A percentile compares a stretch with the other conserved stretches of the same genome.
Conservation (phyloP, 345 rosid species). For the Melaleuca alternifolia region DNA sequence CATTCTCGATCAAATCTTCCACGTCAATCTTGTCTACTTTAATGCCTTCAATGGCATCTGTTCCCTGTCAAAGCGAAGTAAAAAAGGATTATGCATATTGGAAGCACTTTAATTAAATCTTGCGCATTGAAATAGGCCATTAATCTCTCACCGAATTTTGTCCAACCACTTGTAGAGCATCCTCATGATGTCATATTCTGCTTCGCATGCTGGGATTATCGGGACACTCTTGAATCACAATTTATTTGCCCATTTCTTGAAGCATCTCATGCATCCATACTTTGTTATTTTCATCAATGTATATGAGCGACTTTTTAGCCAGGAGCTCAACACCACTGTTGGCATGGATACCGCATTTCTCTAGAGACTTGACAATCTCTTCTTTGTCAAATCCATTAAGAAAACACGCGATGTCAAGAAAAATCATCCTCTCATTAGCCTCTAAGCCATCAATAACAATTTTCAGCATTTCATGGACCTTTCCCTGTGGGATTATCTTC, state of each 20-base stretch:
- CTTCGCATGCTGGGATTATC: background rate
- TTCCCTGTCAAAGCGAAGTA: too few relatives aligned
- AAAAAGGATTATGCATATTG: background rate
- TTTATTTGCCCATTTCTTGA: background rate
- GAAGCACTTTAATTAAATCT: too few relatives aligned
- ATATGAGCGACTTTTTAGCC: background rate
- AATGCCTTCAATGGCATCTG: too few relatives aligned
- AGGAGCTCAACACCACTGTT: background rate
- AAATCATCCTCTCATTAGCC: background rate
- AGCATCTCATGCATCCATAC: background rate
- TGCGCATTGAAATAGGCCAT: background rate
- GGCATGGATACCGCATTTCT: accelerated
- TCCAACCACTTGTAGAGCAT: background rate
- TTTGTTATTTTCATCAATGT: background rate
- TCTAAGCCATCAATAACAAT: background rate
- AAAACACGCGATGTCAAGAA: background rate
- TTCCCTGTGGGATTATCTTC: accelerated
- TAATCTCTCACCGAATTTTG: background rate
- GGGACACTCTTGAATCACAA: background rate
- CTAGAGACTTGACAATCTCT: background rate
- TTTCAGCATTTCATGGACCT: background rate
- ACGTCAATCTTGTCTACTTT: too few relatives aligned
- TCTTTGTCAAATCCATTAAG: background rate
- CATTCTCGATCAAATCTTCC: background rate
- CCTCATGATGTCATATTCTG: background rate